Base-by-base conservation (phyloP, 2,329 filamentous ascomycete genomes). In the Immersiporthe knoxdaviesiana region DNA sequence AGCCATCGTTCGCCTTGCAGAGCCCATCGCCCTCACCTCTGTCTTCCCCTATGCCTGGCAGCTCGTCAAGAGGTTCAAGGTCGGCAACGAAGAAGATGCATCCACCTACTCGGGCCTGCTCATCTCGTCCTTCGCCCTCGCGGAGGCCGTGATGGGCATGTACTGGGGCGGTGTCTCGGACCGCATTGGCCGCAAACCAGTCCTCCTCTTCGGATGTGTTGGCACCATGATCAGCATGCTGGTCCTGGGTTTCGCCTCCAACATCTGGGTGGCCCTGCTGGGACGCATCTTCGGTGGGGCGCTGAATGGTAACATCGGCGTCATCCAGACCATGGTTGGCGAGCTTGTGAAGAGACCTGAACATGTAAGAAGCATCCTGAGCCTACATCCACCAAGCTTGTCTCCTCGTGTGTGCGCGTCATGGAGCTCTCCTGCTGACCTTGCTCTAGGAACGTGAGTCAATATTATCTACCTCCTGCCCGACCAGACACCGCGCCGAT, bases 1-100 rank as follows among this genome's bases (percentile, higher is more conserved):
- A 97, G 94, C 93, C 78, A 93, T 97, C 84, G 94, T 97, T 77
- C 93, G 94, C 72, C 88, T 97, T 74, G 92, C 94, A 66, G 94
- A 97, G 80, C 94, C 94, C 30, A 95, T 97, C 75, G 94, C 94
- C 64, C 87, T 97, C 72, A 97, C 94, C 1, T 96, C 92, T 76
- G 96, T 97, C 79, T 97, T 95, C 75, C 94, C 94, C 27, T 97
- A 97, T 79, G 92, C 92, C 70, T 97, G 92, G 91, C 87, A 91
- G 70, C 89, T 95, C 74, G 90, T 95, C 73, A 92, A 92, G 79
- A 85, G 89, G 74, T 93, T 93, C 79, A 77, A 92, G 54, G 85
- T 94, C 74, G 92, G 91, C 72, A 85, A 88, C 74, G 87, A 89
- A 73, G 83, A 87, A 80, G 88, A 94, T 88, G 92, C 92, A 71